These are phyloP conservation scores for Coniochaeta ligniaria DNA, from an alignment of 2,329 filamentous ascomycete species.

Conservation along the genomic window DNA sequence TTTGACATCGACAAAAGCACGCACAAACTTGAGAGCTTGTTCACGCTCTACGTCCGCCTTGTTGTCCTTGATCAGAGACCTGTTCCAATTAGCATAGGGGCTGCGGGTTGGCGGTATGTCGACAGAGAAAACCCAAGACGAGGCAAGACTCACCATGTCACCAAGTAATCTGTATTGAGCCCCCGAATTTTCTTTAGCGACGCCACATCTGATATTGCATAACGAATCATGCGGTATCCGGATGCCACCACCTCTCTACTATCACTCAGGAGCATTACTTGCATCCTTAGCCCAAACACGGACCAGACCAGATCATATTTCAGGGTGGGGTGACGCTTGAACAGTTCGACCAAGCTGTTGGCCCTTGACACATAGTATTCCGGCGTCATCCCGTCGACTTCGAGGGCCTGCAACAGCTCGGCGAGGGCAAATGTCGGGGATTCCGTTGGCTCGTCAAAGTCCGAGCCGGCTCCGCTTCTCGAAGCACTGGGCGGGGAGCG, in stretches of 20 bases:
- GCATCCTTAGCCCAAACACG: constrained; percentile 86
- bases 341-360: constrained; percentile 91
- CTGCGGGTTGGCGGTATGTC: neutral
- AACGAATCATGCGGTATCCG: constrained; percentile 86
- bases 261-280: constrained; percentile 92
- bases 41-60: constrained; percentile 97
- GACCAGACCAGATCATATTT: constrained; percentile 98
- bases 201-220: constrained; percentile 85
- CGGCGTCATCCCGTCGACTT: constrained; percentile 77
- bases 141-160: constrained; percentile 53
- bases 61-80: constrained; percentile 86
- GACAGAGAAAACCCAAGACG: neutral
- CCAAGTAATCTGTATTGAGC: constrained; percentile 86
- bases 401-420: constrained; percentile 84
- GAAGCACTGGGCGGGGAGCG: constrained; percentile 52
- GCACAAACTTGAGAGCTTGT: constrained; percentile 92
- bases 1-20: constrained; percentile 92
- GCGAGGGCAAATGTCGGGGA: constrained; percentile 88
- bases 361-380: constrained; percentile 94
- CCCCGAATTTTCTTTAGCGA: constrained; percentile 83
- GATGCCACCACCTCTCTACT: constrained; percentile 93
- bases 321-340: constrained; percentile 83
- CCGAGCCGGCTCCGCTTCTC: constrained; percentile 49
- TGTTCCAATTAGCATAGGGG: constrained; percentile 15
- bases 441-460: constrained; percentile 64